Percentiles rank a stretch among this genome's conserved stretches.
phyloP scores from a whole-genome alignment of 2,329 filamentous ascomycete species.

The Trichoderma atroviride region DNA sequence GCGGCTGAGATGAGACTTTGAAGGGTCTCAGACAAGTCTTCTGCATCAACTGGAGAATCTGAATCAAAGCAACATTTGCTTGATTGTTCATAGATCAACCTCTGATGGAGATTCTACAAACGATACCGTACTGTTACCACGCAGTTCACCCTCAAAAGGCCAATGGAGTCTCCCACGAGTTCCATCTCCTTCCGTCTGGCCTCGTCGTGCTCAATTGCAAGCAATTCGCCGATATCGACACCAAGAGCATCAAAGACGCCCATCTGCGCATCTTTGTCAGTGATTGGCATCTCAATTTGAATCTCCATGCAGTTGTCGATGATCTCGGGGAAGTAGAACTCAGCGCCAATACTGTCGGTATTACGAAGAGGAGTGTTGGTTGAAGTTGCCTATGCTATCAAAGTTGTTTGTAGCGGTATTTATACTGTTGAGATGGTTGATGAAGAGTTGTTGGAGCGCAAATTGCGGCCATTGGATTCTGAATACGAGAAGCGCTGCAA shows the following conservation, averaged over 20 bases:
- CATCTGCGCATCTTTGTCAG: slow-evolving; percentile 61
- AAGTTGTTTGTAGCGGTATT: slow-evolving; percentile 49
- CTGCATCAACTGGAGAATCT: not conserved
- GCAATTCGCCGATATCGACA: slow-evolving; percentile 45
- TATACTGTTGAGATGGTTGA: slow-evolving; percentile 69
- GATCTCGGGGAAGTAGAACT: slow-evolving; percentile 60
- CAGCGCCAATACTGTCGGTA: not conserved
- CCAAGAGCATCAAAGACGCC: slow-evolving; percentile 41
- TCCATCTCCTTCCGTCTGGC: not conserved
- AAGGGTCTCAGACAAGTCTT: not conserved
- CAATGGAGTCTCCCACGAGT: not conserved
- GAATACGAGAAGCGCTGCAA: slow-evolving; percentile 69
- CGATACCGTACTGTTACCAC: not conserved
- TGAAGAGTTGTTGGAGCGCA: slow-evolving; percentile 65
- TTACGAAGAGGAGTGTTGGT: not conserved
- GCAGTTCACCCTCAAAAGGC: not conserved
- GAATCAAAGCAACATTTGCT: not conserved
- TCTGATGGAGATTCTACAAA: not conserved
- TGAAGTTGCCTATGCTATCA: too few relatives aligned
- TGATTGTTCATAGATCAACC: not conserved
- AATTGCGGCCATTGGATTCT: slow-evolving; percentile 61
- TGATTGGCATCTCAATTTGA: slow-evolving; percentile 65
- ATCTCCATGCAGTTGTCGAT: slow-evolving; percentile 68
- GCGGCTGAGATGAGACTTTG: not conserved
- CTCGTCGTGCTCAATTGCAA: slow-evolving; percentile 20